Base-by-base conservation (phyloP, 2,329 filamentous ascomycete species). In the Phialophora chinensis region DNA sequence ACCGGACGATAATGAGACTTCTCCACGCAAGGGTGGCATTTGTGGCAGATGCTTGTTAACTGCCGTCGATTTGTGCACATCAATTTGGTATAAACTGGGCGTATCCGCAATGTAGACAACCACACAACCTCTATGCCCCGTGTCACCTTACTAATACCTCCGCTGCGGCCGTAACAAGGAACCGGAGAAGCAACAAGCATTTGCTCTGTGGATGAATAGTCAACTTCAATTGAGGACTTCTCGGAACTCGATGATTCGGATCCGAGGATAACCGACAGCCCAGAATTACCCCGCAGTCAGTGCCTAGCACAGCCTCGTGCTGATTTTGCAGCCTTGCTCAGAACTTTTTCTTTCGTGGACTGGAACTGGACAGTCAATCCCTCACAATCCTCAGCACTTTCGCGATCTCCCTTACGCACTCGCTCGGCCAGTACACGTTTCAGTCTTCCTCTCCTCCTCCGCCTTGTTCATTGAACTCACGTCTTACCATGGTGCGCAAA, bases 401-500 rank as follows among this genome's bases (percentile, higher is more conserved):
- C 14, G 49, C 25, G 3, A 6, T 27, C 20, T 27, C 49, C 6
- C 49, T 25, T 2, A 23, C 49, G 23, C 23, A 52, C 10, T 6
- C 14, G 1, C 38, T 44, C 38, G 7, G 14, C 17, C 38, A n/a
- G 6, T 44, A 20, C 6, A 44, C 17, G 17, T 3, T n/a, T 11
- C 6, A 2, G 2, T 17, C 1, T 7, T 44, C 38, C n/a, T 8
- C 17, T n/a, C 6, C 6, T 7, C 17, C 17, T n/a, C 6, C 49
- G 1, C 12, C 23, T 42, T 1, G 8, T 14, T 14, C 27, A 35
- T 25, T 20, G 12, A 31, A n/a, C 12, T 17, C 8, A 3, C 53
- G 6, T 44, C 17, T 44, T 44, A 82, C 73, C 65, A 98, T 98
- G 95, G 92, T 96, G 73, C 90, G 95, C 74, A 93, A 96, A 84